These are phyloP conservation scores for Rhodosporidiobolus sp. DNA, from an alignment of 768 basidiomycete species.

Conservation along the genomic window DNA sequence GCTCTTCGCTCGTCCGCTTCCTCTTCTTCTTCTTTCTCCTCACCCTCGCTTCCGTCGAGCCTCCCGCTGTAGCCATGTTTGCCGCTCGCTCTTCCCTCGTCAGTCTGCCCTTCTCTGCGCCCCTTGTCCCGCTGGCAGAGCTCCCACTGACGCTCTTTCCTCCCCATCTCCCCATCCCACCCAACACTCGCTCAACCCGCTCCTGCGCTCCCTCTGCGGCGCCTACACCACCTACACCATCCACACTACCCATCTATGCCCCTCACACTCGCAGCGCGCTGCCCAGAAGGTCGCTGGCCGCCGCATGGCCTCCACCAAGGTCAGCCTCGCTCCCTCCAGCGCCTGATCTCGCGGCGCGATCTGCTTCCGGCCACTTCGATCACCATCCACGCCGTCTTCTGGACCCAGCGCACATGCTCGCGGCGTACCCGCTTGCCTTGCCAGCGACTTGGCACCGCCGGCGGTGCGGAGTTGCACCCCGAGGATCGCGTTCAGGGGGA, in stretches of 20 bases:
- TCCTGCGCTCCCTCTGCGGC: not conserved
- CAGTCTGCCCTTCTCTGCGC: not conserved
- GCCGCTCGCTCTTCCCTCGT: not conserved
- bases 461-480: too few species aligned
- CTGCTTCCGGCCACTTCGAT: not conserved
- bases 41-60: too few species aligned
- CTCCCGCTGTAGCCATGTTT: too few species aligned
- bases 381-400: not conserved
- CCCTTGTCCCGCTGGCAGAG: not conserved
- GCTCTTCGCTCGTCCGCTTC: too few species aligned
- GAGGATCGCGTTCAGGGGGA: too few species aligned
- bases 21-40: too few species aligned
- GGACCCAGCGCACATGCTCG: not conserved
- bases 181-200: not conserved
- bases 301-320: conserved; percentile 23
- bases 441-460: too few species aligned
- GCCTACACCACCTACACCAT: not conserved
- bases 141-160: not conserved
- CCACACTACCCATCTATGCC: not conserved
- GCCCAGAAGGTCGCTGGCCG: conserved; percentile 14
- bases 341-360: not conserved
- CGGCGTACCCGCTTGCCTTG: too few species aligned
- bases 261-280: not conserved
- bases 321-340: not conserved
- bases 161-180: not conserved